phyloP scores from a whole-genome alignment of 129 eudicot species.

The carrot (Daucus carota) region DH1_v3.0 NC_030389.2:7364001-7364500 shows the following conservation, averaged over 20 bases:
- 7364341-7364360: background rate
- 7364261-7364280: slow-evolving; percentile 47
- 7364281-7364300: background rate
- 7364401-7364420: background rate
- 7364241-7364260: slow-evolving; percentile 81
- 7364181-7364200: slow-evolving; percentile 3
- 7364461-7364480: background rate
- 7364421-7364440: background rate
- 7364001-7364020: background rate
- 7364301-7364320: background rate
- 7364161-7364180: slow-evolving; percentile 1
- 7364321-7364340: background rate
- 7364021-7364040: background rate
- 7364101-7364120: background rate
- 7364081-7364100: background rate
- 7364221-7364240: slow-evolving; percentile 81
- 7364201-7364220: slow-evolving; percentile 25
- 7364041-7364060: background rate
- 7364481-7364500: background rate
- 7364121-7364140: background rate
- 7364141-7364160: slow-evolving; percentile 1
- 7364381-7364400: background rate
- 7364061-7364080: background rate
- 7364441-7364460: background rate
- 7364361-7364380: background rate